These are phyloP conservation scores for Cladorrhinum sp. DNA, from an alignment of 2,329 filamentous ascomycete species.

Conservation along the genomic window DNA sequence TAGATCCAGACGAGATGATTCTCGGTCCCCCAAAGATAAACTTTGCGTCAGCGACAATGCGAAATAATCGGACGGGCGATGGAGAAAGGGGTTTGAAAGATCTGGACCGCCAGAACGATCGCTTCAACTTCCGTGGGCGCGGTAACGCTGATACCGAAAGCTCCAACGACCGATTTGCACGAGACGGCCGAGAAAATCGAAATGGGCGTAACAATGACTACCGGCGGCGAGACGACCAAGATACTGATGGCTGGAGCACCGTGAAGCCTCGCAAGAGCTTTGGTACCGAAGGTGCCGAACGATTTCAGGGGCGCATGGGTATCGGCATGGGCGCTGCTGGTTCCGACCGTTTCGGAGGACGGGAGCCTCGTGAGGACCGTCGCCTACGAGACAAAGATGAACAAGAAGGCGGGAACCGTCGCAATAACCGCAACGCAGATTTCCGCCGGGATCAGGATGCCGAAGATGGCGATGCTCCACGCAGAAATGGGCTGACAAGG, in stretches of 20 bases:
- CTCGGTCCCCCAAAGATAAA: constrained; percentile 80
- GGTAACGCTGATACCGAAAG: constrained; percentile 46
- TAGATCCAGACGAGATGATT: constrained; percentile 75
- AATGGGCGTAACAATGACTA: constrained; percentile 46
- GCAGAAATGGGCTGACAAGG: constrained; percentile 63
- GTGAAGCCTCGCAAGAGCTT: constrained; percentile 73
- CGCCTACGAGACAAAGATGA: constrained; percentile 48
- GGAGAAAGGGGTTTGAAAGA: constrained; percentile 54
- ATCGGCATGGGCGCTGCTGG: constrained; percentile 55
- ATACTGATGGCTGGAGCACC: constrained; percentile 69
- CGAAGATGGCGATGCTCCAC: constrained; percentile 52
- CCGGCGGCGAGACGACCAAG: constrained; percentile 53
- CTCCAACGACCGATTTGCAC: constrained; percentile 40
- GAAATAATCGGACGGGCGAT: constrained; percentile 45
- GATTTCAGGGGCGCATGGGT: constrained; percentile 65
- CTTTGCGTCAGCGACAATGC: constrained; percentile 72
- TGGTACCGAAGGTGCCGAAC: constrained; percentile 67
- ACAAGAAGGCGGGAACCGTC: constrained; percentile 30
- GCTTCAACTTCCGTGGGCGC: constrained; percentile 57
- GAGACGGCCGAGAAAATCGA: constrained; percentile 47
- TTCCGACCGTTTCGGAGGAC: constrained; percentile 34
- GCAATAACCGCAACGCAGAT: constrained; percentile 29
- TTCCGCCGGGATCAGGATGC: constrained; percentile 44
- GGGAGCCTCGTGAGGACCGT: constrained; percentile 49
- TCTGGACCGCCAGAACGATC: constrained; percentile 48